Evolutionary conservation across 768 basidiomycete species (phyloP).

Genomic region (Xerocomus potaroensis): DNA sequence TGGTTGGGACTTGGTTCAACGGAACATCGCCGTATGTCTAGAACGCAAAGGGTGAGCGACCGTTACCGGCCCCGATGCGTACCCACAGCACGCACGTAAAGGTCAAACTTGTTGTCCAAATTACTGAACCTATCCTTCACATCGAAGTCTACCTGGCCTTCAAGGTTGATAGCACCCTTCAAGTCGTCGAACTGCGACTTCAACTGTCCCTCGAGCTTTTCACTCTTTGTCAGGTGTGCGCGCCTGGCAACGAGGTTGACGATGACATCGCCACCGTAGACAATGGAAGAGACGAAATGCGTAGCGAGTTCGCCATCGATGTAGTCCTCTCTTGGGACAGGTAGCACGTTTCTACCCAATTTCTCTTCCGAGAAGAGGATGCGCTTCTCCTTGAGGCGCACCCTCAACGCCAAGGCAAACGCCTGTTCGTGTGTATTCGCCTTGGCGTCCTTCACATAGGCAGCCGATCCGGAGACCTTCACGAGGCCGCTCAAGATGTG

Average conservation of each 20-base stretch:
- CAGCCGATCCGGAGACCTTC: neutral
- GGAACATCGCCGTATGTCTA: neutral
- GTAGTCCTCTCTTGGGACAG: neutral
- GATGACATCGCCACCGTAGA: neutral
- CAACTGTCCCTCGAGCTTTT: neutral
- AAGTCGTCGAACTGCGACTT: neutral
- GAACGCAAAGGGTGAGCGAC: too few species aligned
- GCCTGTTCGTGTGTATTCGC: neutral
- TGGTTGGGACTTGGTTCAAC: neutral
- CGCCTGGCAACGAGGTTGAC: neutral
- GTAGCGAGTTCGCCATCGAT: neutral
- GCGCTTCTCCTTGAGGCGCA: neutral
- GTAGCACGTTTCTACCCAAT: neutral
- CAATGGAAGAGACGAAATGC: neutral
- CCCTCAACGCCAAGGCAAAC: neutral
- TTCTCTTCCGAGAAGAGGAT: neutral
- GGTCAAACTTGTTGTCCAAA: neutral
- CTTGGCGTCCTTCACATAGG: neutral
- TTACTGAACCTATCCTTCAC: neutral
- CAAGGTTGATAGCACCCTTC: neutral
- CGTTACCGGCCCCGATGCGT: too few species aligned
- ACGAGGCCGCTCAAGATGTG: neutral
- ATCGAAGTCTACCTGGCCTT: neutral
- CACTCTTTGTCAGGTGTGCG: neutral
- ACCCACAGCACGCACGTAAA: neutral